Base-by-base conservation (phyloP, 371 early-diverging fungal genomes). In the Capillidium rhysosporum region DNA sequence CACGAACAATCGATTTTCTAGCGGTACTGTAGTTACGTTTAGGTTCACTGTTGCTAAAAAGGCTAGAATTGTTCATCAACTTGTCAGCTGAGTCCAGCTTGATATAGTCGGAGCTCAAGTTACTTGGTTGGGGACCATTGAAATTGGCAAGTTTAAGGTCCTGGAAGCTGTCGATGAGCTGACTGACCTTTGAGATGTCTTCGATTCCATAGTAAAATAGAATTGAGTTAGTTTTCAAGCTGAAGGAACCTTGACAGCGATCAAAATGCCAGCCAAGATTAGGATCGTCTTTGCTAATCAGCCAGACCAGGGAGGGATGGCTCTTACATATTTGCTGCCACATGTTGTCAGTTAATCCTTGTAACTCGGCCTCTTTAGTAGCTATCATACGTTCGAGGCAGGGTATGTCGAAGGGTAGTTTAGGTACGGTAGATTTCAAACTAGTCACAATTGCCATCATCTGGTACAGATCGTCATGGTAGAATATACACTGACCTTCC, bases 181-280 rank as follows among this genome's bases (percentile, higher is more conserved):
- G 49, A 20, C 59, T 47, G 48, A 92, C 73, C 47, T 72, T 69
- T 9, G 79, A 75, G 48, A 86, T 71, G 61, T 86, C 77, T n/a
- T 80, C 70, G 49, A 92, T 68, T 24, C 93, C 94, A 62, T 86
- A 86, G 79, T 91, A 96, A 70, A 92, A 93, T 57, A 92, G 70
- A n/a, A 82, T 80, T 57, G 74, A 69, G 46, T 75, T 78, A 63
- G 74, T 75, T 39, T 68, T 65, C 0, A 68, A 56, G 53, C 69
- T 72, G 59, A 77, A 78, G 56, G 84, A 84, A 20, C 94, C 94
- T 51, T 92, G 86, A 20, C 90, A 84, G 56, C 89, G 79, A 58
- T 92, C 89, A 72, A 92, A 96, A 63, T 88, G 87, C 94, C 92
- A 96, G 46, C 63, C 62, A 55, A 69, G 70, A 66, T 74, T 71